These are phyloP conservation scores for Colletotrichum noveboracense DNA, from an alignment of 2,329 filamentous ascomycete species.

Conservation along the genomic window DNA sequence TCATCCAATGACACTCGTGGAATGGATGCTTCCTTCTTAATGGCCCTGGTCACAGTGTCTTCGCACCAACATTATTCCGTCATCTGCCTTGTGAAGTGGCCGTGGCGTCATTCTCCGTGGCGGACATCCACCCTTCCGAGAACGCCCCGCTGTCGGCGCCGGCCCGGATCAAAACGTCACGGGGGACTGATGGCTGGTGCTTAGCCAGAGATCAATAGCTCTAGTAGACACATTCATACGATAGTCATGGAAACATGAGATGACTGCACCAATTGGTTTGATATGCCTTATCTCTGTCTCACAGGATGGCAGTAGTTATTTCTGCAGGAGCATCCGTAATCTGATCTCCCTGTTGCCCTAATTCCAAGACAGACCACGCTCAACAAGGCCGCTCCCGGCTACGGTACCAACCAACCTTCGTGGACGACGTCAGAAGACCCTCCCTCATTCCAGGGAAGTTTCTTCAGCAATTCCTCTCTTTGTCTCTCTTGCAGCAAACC, in stretches of 20 bases:
- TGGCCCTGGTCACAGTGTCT: background rate
- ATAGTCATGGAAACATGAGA: background rate
- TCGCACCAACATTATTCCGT: constrained; percentile 20
- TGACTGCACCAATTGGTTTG: background rate
- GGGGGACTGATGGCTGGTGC: background rate
- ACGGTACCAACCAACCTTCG: background rate
- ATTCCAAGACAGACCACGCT: background rate
- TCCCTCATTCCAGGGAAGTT: background rate
- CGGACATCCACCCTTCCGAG: background rate
- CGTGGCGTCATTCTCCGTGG: constrained; percentile 1
- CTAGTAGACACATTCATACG: background rate
- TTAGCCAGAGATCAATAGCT: background rate
- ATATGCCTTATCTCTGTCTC: background rate
- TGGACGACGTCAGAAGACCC: background rate
- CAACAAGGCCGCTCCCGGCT: background rate
- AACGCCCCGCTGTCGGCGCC: background rate
- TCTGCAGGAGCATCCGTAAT: background rate
- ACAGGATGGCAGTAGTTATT: background rate
- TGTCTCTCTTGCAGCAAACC: background rate
- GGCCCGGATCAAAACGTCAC: background rate
- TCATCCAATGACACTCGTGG: background rate
- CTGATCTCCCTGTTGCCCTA: background rate
- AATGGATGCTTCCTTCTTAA: background rate
- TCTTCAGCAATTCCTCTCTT: background rate
- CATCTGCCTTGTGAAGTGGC: background rate